Conservation (phyloP, 805 yeast species). For the Saturnispora serradocipensis region DNA sequence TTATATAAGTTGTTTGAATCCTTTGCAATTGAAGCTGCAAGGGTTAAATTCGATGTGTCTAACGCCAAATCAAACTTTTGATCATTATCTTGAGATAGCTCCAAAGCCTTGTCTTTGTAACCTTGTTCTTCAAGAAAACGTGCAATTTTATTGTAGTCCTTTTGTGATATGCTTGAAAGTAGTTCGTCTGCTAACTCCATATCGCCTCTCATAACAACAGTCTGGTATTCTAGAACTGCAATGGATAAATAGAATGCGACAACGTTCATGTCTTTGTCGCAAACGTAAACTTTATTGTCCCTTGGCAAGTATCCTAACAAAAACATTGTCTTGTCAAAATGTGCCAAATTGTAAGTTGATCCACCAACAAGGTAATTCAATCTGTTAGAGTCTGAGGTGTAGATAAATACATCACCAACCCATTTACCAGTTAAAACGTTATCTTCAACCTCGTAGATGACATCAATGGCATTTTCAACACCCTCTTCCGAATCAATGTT, state of each 20-base stretch:
- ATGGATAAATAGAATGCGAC: conserved; percentile 73
- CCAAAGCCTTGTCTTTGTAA: conserved; percentile 69
- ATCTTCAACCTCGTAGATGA: conserved; percentile 74
- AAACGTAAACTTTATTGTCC: conserved; percentile 81
- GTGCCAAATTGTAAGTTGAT: conserved; percentile 82
- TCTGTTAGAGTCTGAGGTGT: conserved; percentile 79
- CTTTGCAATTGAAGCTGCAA: conserved; percentile 62
- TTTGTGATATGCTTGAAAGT: conserved; percentile 52
- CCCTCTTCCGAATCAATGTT: conserved; percentile 74
- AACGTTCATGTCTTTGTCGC: conserved; percentile 84
- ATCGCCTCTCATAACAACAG: conserved; percentile 91
- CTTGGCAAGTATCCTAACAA: conserved; percentile 83
- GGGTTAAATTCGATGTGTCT: conserved; percentile 56
- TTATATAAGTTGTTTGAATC: conserved; percentile 51
- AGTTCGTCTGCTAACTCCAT: conserved; percentile 69
- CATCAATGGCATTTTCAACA: conserved; percentile 78
- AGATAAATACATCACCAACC: conserved; percentile 95
- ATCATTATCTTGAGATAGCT: conserved; percentile 77
- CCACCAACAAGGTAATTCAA: conserved; percentile 94
- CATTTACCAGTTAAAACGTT: conserved; percentile 81
- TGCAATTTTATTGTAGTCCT: conserved; percentile 69
- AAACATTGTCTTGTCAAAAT: conserved; percentile 81
- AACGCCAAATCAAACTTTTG: conserved; percentile 88
- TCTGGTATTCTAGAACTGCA: conserved; percentile 89
- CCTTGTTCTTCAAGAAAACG: conserved; percentile 94